Base-by-base conservation (phyloP, 2,329 filamentous ascomycete genomes). In the Colletotrichum tofieldiae region DNA sequence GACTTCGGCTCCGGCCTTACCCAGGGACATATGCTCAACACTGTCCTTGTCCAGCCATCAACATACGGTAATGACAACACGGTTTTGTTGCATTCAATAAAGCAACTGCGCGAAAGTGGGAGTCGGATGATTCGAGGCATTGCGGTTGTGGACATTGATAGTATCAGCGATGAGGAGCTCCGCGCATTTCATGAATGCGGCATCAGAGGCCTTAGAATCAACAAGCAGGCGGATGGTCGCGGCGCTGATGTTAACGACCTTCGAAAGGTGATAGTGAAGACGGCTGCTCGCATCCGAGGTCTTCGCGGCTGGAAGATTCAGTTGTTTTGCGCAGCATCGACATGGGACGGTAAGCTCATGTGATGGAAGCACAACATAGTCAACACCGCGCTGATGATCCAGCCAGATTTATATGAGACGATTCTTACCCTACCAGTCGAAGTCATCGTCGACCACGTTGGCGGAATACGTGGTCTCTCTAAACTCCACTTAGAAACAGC, bases 381-480 rank as follows among this genome's bases (percentile, higher is more conserved):
- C 35, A 11, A 37, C 2, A 37, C 11, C 11, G 3, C 35, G 35
- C 35, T 37, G 35, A 37, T 37, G 2, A 37, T 11, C 11, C 35
- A 37, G 41, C 14, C 20, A 67, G 68, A 68, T 39, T n/a, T 68
- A 0, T 63, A 49, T 11, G 59, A 23, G 2, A 68, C 59, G 0
- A 59, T 72, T n/a, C 5, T 23, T 0, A 2, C 18, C 0, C 59
- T 72, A 1, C 59, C 69, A 6, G 69, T 69, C 7, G 39, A 55
- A 1, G 39, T 72, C 5, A 60, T 72, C 7, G 69, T 52, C n/a
- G 69, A 72, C 45, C 69, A 68, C 11, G 45, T 72, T 0, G 69
- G 69, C 16, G 69, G 69, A 0, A 52, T 72, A 9, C 29, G 23
- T 9, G 69, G 58, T n/a, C 20, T 52, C 3, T 72, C 69, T 14